Conservation (phyloP, 441 rosid genomes). For the Cnidoscolus chayamansa region DNA sequence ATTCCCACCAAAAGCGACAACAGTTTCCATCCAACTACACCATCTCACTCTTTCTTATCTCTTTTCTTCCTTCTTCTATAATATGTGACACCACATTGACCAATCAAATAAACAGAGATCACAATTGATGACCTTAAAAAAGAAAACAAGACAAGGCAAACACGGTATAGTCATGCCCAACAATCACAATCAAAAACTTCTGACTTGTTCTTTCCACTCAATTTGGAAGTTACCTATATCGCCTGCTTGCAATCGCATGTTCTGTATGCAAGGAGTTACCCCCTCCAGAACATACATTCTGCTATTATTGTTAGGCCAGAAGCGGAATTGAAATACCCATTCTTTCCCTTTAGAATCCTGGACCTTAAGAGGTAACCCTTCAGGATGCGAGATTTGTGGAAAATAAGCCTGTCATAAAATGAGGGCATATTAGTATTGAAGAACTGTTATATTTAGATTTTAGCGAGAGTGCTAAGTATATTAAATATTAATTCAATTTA, state of each 20-base stretch:
- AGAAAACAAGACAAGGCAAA: slow-evolving; percentile 13
- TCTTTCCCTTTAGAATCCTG: slow-evolving; percentile 95
- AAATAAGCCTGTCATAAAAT: slow-evolving; percentile 67
- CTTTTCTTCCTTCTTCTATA: no score
- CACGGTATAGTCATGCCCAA: slow-evolving; percentile 11
- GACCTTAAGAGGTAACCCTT: slow-evolving; percentile 91
- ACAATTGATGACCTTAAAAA: slow-evolving; percentile 10
- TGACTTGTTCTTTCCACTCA: slow-evolving; percentile 12
- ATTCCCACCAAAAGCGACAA: no score
- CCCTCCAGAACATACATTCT: slow-evolving; percentile 98
- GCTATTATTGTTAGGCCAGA: slow-evolving; percentile 92
- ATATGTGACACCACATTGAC: no score
- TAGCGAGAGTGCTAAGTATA: no score
- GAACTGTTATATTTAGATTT: neutral
- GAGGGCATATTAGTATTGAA: slow-evolving; percentile 21
- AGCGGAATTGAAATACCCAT: slow-evolving; percentile 96
- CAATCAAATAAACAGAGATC: slow-evolving; percentile 1
- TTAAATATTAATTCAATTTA: no score
- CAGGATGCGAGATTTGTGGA: slow-evolving; percentile 76
- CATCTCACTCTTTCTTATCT: no score
- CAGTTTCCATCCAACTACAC: no score
- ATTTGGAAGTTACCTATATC: slow-evolving; percentile 65
- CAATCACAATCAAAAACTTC: slow-evolving; percentile 1
- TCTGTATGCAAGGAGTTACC: slow-evolving; percentile 90
- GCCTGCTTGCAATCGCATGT: slow-evolving; percentile 94